Conservation (phyloP, 2,329 filamentous ascomycete species). For the Hypoxylon sp. region DNA sequence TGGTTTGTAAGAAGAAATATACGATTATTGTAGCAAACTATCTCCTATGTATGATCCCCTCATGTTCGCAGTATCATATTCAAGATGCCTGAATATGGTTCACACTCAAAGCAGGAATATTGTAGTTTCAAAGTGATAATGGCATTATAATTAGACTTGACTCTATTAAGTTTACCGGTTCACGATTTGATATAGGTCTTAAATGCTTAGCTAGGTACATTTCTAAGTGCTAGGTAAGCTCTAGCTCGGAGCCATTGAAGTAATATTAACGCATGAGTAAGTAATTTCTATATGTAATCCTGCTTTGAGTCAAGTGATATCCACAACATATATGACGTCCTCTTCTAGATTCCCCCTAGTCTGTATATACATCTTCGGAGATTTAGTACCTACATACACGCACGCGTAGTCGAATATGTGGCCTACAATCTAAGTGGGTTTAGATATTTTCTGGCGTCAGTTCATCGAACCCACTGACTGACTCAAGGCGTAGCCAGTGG, state of each 20-base stretch:
- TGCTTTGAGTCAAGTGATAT: neutral
- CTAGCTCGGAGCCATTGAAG: too few relatives aligned
- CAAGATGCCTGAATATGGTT: neutral
- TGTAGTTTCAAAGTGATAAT: neutral
- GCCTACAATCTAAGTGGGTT: constrained; percentile 21
- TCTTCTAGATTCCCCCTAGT: neutral
- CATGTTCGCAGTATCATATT: neutral
- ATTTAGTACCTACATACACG: neutral
- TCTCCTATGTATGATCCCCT: constrained; percentile 2
- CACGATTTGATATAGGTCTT: neutral
- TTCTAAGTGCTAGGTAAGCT: too few relatives aligned
- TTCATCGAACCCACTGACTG: neutral
- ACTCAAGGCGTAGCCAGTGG: neutral
- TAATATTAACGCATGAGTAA: neutral
- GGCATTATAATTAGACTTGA: neutral
- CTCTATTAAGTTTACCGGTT: neutral
- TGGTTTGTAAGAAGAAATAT: constrained; percentile 6
- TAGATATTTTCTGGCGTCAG: neutral
- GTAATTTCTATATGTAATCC: neutral
- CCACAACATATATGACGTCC: constrained; percentile 8
- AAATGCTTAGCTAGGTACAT: too few relatives aligned
- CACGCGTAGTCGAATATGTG: constrained; percentile 8
- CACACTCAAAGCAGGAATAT: neutral
- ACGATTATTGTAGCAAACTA: neutral
- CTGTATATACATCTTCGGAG: neutral